Base-by-base conservation (phyloP, 345 rosid genomes). In the Hirschfeldia incana region DNA sequence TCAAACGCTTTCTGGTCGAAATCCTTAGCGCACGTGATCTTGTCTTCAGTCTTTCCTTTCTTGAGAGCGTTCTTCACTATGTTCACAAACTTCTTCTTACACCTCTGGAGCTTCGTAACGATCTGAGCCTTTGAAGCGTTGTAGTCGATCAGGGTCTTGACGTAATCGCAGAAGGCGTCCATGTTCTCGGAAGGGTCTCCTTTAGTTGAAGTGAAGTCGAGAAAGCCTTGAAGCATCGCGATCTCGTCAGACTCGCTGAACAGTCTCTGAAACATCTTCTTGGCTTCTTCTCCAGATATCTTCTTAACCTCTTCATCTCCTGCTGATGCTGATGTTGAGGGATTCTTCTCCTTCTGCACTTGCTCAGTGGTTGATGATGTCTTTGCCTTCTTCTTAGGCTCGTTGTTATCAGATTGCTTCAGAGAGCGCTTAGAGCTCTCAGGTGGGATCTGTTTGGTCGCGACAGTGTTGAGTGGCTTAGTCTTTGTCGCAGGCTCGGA, bases 1-100 rank as follows among this genome's bases (percentile, higher is more conserved):
- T 84, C 84, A 5, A 70, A 86, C 0, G 66, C 55, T 33, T 78
- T 76, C 12, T 78, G 82, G 5, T 84, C 86, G 5, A 80, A 53
- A 4, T 72, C 80, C 28, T 84, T 84, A 0, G 82, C 36, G 39
- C 4, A 64, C 1, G 21, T 34, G 36, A 64, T 64, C 28, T 33
- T 8, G 0, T 64, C 17, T 0, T 64, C 68, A 34, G 28, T 34
- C 17, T 64, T 64, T 0, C 67, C 44, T 3, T 4, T 33, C 34
- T 15, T n/a, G 7, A 33, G 13, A 4, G 44, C 33, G 27, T 8
- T 64, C 34, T 15, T 16, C 12, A 64, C 42, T 6, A 34, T 16
- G 3, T 15, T n/a, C 2, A 0, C 44, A 33, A 33, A 64, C 9
- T 64, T 64, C 3, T 4, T 8, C 68, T 34, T 64, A 17, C 37